Percentiles rank a stretch among this genome's conserved stretches.
These are phyloP conservation scores for Suillus tomentosus DNA, from an alignment of 768 basidiomycete species.

Conservation along the genomic window DNA sequence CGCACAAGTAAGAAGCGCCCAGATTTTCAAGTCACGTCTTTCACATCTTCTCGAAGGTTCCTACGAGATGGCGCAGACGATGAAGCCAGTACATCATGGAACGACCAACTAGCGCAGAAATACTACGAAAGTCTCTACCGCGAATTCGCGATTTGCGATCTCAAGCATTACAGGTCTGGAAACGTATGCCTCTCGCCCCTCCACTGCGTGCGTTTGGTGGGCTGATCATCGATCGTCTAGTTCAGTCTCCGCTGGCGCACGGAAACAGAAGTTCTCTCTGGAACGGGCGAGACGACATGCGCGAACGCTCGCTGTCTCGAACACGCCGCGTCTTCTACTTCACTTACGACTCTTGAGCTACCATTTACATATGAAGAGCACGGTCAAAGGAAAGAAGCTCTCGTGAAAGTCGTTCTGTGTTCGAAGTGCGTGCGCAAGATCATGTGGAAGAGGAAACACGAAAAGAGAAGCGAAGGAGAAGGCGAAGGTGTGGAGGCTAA, in stretches of 20 bases:
- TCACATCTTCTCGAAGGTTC: conserved; percentile 51
- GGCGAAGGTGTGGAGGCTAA: conserved; percentile 5
- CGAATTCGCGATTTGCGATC: conserved; percentile 89
- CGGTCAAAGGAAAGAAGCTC: conserved; percentile 70
- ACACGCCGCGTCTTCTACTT: conserved; percentile 44
- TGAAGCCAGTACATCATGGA: conserved; percentile 54
- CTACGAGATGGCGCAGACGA: conserved; percentile 64
- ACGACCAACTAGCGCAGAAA: conserved; percentile 83
- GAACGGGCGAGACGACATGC: conserved; percentile 85
- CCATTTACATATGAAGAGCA: conserved; percentile 89
- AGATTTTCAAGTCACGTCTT: background rate
- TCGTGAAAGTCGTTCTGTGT: conserved; percentile 93
- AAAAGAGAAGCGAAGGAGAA: conserved; percentile 41
- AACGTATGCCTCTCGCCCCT: conserved; percentile 52
- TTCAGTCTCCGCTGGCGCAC: conserved; percentile 94
- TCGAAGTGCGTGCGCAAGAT: conserved; percentile 78
- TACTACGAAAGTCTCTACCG: conserved; percentile 89
- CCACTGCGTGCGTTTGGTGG: conserved; percentile 4
- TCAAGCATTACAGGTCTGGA: conserved; percentile 95
- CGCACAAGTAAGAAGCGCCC: conserved; percentile 55
- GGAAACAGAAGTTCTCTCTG: conserved; percentile 84
- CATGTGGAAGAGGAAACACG: conserved; percentile 79
- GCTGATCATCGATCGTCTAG: conserved; percentile 24
- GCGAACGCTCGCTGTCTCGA: conserved; percentile 83
- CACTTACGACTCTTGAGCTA: conserved; percentile 78